Conservation (phyloP, 768 basidiomycete species). For the Pluteus cervinus region DNA sequence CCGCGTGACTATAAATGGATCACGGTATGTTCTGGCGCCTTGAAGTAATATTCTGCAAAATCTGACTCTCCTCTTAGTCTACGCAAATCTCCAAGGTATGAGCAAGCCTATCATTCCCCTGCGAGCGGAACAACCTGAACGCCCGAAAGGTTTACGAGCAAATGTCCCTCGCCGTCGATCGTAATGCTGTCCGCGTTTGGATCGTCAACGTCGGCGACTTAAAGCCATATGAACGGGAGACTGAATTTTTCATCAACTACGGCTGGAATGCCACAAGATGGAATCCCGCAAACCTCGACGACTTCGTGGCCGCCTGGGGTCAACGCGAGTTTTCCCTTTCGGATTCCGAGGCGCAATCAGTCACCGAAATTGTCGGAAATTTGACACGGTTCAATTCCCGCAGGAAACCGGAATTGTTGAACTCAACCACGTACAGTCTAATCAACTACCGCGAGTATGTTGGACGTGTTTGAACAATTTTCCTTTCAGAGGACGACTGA, state of each 20-base stretch:
- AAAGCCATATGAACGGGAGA: constrained; percentile 68
- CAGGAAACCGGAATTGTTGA: constrained; percentile 62
- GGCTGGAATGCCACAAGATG: constrained; percentile 57
- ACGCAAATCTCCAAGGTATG: constrained; percentile 46
- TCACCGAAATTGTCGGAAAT: constrained; percentile 50
- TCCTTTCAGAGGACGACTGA: neutral
- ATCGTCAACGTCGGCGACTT: constrained; percentile 74
- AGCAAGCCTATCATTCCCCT: neutral
- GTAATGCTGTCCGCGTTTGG: constrained; percentile 56
- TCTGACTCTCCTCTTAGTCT: constrained; percentile 25
- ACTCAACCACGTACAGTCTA: constrained; percentile 55
- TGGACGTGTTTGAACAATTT: neutral
- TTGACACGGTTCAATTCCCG: constrained; percentile 51
- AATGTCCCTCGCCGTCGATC: constrained; percentile 58
- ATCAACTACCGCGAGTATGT: constrained; percentile 65
- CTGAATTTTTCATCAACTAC: constrained; percentile 60
- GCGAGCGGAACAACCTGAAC: neutral
- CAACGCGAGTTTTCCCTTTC: constrained; percentile 55
- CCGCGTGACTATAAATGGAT: constrained; percentile 73
- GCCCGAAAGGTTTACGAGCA: constrained; percentile 50
- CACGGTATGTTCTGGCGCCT: constrained; percentile 28
- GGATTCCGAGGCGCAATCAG: constrained; percentile 28
- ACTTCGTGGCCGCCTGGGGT: constrained; percentile 54
- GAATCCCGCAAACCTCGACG: constrained; percentile 45
- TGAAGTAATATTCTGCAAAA: neutral